Evolutionary conservation across 2,329 filamentous ascomycete genomes (phyloP), one percentile per base, ranked within the genome.

Genomic region (Arthrobotrys entomopaga): DNA sequence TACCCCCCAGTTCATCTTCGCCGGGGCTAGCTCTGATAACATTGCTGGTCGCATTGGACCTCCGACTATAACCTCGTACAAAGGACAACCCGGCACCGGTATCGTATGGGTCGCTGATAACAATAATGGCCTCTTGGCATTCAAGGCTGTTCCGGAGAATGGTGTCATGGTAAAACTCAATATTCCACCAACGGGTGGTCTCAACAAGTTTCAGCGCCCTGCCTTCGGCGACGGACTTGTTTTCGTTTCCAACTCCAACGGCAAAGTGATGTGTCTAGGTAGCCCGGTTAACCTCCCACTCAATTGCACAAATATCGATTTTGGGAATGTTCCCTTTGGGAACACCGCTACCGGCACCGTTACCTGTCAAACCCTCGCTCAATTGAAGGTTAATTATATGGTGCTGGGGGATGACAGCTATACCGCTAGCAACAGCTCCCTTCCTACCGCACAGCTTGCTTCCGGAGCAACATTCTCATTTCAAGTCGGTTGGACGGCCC

Each of bases 271-370:
- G 29, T 81, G 79, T 38, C 76, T 82, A 11, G 82, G 82, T 7
- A 82, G 82, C n/a, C 83, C 83, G 3, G 82, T 84, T 57, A 81
- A 82, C 53, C 71, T 83, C 1, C 82, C 83, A 3, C 74, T 84
- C 16, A 81, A 80, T 61, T 84, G 83, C 66, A 81, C 79, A 7
- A 80, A 79, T 19, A 78, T 83, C 19, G 78, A 82, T 59, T 84
- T 83, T 77, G 82, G 82, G 2, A 77, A 79, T 53, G 75, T 82
- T 4, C 78, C 81, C 3, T 80, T 82, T 49, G 82, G 82, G 2
- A 78, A 72, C 13, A 78, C 78, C 3, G 78, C 77, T 15, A 80
- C 77, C 2, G 69, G 77, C 11, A 80, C 70, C 2, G 78, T 84
- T 50, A 80, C 77, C 16, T 83, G 82, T 72, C 83, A 79, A 15